Evolutionary conservation across 2,329 filamentous ascomycete genomes (phyloP), one percentile per base, ranked within the genome.

Genomic region (Penicillium sp.): DNA sequence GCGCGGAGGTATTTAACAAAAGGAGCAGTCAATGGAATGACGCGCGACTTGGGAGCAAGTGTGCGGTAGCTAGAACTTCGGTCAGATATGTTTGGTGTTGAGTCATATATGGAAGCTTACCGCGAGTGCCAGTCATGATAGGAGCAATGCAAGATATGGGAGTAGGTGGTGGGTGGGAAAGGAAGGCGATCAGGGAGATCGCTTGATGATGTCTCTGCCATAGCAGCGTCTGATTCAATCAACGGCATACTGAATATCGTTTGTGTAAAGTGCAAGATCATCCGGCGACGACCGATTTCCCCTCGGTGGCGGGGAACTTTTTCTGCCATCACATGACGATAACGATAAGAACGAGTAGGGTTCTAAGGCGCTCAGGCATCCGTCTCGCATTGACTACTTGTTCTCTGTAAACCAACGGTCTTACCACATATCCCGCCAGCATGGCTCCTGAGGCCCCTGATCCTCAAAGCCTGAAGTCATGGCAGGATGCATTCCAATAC

Each of bases 81-180:
- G 63, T 52, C 27, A 53, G 34, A 33, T 16, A 38, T 19, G 45
- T 19, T 38, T 16, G 27, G 39, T 19, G 50, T 43, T 34, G 11
- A 48, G 43, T 40, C 33, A 43, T 50, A 21, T 25, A 46, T 25
- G 41, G 29, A 27, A 44, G 6, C 78, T 50, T 78, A 91, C 82
- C 84, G 87, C 47, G 89, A 86, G 69, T 96, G 91, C 94, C 94
- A 99, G 59, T 83, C 85, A 72, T 96, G 90, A 75, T 95, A 97
- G 41, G 94, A 95, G 77, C 93, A 99, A 75, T 97, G 89, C 53
- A 96, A 79, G 60, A 99, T 95, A 70, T 99, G 93, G 46, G 88
- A 85, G 70, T 87, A 89, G 33, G 87, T 91, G 56, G 96, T 84
- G 1, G 91, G 91, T 21, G 92, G 90, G 70, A 99, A 97, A 21